Evolutionary conservation across 345 rosid species (phyloP).

Genomic region (Draba incana): DNA sequence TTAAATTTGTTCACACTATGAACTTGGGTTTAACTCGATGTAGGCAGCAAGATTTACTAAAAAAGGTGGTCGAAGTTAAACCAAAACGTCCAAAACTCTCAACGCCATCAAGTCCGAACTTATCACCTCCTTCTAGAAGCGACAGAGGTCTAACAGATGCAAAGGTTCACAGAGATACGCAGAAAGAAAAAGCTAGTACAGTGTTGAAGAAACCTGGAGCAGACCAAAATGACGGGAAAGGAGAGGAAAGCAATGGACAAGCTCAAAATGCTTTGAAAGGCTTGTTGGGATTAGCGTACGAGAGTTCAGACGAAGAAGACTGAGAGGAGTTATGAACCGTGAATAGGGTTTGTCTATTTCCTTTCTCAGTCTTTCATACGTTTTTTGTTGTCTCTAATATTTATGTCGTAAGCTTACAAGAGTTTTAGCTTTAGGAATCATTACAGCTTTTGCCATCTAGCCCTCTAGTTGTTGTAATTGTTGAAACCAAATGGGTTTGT

Average conservation of each 20-base stretch:
- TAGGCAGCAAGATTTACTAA: conserved; percentile 92
- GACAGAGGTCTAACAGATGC: conserved; percentile 37
- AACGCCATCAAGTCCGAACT: conserved; percentile 37
- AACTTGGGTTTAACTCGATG: not conserved
- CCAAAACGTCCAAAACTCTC: conserved; percentile 65
- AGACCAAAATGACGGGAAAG: conserved; percentile 7
- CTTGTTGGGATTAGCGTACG: conserved; percentile 82
- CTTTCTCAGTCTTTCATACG: not conserved
- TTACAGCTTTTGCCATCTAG: conserved; percentile 31
- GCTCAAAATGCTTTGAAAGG: conserved; percentile 56
- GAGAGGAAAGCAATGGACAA: conserved; percentile 33
- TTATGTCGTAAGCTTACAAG: conserved; percentile 29
- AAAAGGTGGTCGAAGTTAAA: conserved; percentile 85
- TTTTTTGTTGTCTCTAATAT: conserved; percentile 16
- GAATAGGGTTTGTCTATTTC: conserved; percentile 1
- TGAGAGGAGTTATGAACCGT: conserved; percentile 24
- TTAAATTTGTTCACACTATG: not conserved
- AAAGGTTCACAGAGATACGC: conserved; percentile 34
- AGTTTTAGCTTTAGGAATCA: conserved; percentile 33
- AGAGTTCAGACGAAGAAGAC: conserved; percentile 83
- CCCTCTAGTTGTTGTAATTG: conserved; percentile 40
- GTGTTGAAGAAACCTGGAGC: conserved; percentile 25
- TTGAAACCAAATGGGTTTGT: conserved; percentile 35
- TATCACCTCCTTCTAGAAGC: conserved; percentile 40
- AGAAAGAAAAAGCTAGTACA: conserved; percentile 39